Evolutionary conservation across 495 filamentous ascomycete genomes (phyloP), one percentile per base, ranked within the genome.

Genomic region (Cercophora samala): DNA sequence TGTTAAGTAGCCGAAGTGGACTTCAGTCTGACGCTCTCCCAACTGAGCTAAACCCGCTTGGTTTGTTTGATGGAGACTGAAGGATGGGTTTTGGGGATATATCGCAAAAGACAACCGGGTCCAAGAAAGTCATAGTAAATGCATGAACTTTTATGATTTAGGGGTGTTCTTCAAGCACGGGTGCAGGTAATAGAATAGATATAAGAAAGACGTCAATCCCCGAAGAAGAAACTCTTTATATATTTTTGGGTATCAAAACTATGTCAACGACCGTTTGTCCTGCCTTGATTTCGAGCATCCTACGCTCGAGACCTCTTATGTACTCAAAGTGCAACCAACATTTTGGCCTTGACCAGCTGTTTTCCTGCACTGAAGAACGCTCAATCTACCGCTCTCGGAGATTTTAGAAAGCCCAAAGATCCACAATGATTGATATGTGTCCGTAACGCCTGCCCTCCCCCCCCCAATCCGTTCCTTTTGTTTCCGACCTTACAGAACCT

Each of bases 21-120:
- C 62, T 67, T 66, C 68, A 70, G 68, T 70, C 68, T 70, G 68
- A 70, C 68, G 68, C 68, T 70, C 68, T 70, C 68, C 68, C 66
- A 68, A 70, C 68, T 70, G 68, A 70, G 68, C 68, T 70, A 70
- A 70, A 70, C 68, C 68, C 68, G 68, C 68, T n/a, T n/a, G 26
- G 26, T 8, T 69, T 54, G 2, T 54, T 59, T 59, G 56, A 26
- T 59, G 56, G 2, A 23, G 2, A 13, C 4, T 59, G 51, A 53
- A 53, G 11, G 19, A 11, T 18, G 52, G 19, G 52, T 18, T 9
- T 54, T 5, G n/a, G n/a, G n/a, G n/a, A n/a, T n/a, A n/a, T n/a
- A n/a, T n/a, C n/a, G n/a, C n/a, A n/a, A n/a, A n/a, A n/a, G n/a
- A n/a, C n/a, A n/a, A n/a, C n/a, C n/a, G n/a, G n/a, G n/a, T n/a